Base-by-base conservation (phyloP, 768 basidiomycete species). In the Kwoniella botswanensis region DNA sequence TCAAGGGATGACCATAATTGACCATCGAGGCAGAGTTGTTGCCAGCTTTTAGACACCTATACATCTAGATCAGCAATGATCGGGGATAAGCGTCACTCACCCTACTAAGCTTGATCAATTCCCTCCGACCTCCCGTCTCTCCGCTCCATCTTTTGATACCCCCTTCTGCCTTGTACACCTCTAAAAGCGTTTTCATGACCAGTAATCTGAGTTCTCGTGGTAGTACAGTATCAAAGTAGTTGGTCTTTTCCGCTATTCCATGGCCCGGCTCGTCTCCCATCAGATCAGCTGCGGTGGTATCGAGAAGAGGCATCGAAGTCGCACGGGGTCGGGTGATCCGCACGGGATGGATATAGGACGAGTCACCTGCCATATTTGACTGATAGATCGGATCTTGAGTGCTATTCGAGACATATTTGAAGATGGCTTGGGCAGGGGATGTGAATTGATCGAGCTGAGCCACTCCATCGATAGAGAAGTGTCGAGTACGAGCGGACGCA, bases 11-110 rank as follows among this genome's bases (percentile, higher is more conserved):
- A 44, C 79, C 79, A 80, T 22, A 80, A 53, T 59, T 80, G 79
- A 26, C 79, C 79, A 60, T 80, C 79, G 17, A 80, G 67, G 58
- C 77, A 78, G 17, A 78, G 71, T 6, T 68, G 54, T 63, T 70
- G 74, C 79, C 79, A 80, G 11, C 24, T 18, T 61, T 70, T 75
- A 2, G 77, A 78, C 1, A 79, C 76, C 78, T 79, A 68, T 15
- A 1, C n/a, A 63, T 35, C 35, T 35, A 6, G 35, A 22, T 68
- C 11, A 65, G 64, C 24, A 15, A 54, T 22, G 53, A 43, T 62
- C 63, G 12, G 55, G 12, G 17, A 50, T 7, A n/a, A 9, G 12
- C 3, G 3, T 17, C 15, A 74, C 78, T 66, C 63, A 80, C 79
- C 58, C 75, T 64, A 26, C 71, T 75, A 15, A 80, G 67, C 55